A percentile compares a stretch with the other conserved stretches of the same genome.
phyloP scores from a whole-genome alignment of 2,329 filamentous ascomycete genomes.

The Beauveria sp. region DNA sequence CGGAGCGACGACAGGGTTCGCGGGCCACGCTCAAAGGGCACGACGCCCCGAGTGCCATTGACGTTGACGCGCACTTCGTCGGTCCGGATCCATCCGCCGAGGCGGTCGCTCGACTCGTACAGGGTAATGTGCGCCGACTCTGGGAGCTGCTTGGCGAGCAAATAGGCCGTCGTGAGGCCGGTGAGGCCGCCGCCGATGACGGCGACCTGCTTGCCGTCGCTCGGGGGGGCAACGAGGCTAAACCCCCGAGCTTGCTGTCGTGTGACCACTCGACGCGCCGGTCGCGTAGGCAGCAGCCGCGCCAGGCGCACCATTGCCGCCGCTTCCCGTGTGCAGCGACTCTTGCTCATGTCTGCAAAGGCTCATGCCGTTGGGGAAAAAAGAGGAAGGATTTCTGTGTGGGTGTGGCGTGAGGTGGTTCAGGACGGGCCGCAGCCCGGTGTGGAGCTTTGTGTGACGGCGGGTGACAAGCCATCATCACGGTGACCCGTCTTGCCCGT shows the following conservation, averaged over 20 bases:
- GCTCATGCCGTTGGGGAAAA: neutral
- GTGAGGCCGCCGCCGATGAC: slow-evolving; percentile 78
- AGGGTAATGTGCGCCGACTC: slow-evolving; percentile 62
- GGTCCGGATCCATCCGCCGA: slow-evolving; percentile 82
- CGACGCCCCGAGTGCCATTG: slow-evolving; percentile 44
- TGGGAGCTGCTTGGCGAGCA: slow-evolving; percentile 61
- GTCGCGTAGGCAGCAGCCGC: neutral
- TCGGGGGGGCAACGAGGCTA: no score
- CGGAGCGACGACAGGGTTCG: slow-evolving; percentile 59
- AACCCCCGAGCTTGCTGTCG: neutral
- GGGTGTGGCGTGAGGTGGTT: slow-evolving; percentile 1
- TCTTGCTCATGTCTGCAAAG: neutral
- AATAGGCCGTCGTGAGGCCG: slow-evolving; percentile 71
- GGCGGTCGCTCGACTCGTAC: slow-evolving; percentile 61
- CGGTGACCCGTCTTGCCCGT: no score
- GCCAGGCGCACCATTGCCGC: neutral
- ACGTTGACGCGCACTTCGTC: slow-evolving; percentile 49
- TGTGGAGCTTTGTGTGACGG: slow-evolving; percentile 5
- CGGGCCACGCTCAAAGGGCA: slow-evolving; percentile 79
- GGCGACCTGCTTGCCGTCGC: slow-evolving; percentile 40
- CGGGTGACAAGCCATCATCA: no score
- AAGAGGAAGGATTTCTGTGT: neutral
- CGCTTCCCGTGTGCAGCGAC: slow-evolving; percentile 1
- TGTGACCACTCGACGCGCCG: neutral
- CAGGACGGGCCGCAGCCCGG: neutral